Percentiles rank a stretch among this genome's conserved stretches.
Conservation (phyloP, 495 filamentous ascomycete genomes). For the Parachaetomium inaequale region DNA sequence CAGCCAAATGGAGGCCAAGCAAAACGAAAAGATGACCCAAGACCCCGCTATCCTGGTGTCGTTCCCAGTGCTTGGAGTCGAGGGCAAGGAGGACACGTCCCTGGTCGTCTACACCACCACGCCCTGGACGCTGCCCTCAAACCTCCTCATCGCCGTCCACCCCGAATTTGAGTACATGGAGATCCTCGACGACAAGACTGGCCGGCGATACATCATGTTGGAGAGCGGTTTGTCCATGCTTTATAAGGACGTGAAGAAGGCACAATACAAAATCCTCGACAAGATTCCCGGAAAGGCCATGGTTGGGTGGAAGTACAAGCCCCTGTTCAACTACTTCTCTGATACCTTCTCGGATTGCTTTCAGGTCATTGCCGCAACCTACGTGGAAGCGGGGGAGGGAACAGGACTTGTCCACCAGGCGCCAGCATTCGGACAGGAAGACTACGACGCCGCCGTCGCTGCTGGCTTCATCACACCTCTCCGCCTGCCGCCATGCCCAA, state of each 20-base stretch:
- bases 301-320: constrained; percentile 83
- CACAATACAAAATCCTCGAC: constrained; percentile 76
- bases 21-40: constrained; percentile 84
- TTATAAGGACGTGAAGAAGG: constrained; percentile 92
- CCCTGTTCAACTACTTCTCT: constrained; percentile 83
- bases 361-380: constrained; percentile 71
- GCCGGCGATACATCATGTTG: constrained; percentile 76
- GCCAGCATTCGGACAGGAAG: constrained; percentile 87
- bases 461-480: constrained; percentile 68
- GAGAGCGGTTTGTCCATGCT: constrained; percentile 74
- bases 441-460: constrained; percentile 76
- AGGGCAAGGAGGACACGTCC: constrained; percentile 61
- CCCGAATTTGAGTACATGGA: constrained; percentile 88
- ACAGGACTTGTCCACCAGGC: constrained; percentile 89
- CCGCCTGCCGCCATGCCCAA: constrained; percentile 79
- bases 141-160: constrained; percentile 71
- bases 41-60: constrained; percentile 81
- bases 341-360: constrained; percentile 87
- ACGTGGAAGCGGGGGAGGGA: constrained; percentile 84
- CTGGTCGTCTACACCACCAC: constrained; percentile 87
- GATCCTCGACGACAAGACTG: constrained; percentile 70
- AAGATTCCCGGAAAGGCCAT: constrained; percentile 76
- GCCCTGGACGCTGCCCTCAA: constrained; percentile 87
- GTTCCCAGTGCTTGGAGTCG: constrained; percentile 71
- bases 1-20: constrained; percentile 82